phyloP scores from a whole-genome alignment of 441 rosid genomes.

The Syzygium syzygioides region DNA sequence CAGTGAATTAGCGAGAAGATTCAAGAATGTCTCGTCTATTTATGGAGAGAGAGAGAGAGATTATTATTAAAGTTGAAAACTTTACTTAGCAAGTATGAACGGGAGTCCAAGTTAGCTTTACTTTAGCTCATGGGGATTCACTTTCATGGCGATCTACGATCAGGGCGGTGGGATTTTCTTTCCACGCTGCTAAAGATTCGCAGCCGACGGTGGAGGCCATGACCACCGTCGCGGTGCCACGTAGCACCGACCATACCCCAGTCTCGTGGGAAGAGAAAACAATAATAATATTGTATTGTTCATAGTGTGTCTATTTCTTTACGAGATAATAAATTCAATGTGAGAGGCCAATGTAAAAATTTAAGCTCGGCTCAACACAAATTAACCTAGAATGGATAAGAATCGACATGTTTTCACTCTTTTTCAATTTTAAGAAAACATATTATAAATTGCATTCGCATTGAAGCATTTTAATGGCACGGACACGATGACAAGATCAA shows the following conservation, averaged over 20 bases:
- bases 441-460: not conserved
- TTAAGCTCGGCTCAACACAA: not conserved
- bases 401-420: not conserved
- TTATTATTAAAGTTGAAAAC: not conserved
- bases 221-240: conserved; percentile 14
- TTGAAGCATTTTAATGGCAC: not conserved
- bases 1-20: not conserved
- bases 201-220: not conserved
- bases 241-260: conserved; percentile 22
- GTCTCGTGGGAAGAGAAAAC: not conserved
- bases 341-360: not conserved
- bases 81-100: not conserved
- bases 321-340: not conserved
- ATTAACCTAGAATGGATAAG: not conserved
- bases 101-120: not conserved
- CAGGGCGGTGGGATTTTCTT: not conserved
- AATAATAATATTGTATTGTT: not conserved
- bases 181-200: not conserved
- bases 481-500: not conserved
- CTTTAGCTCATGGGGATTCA: not conserved
- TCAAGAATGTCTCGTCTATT: not conserved
- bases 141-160: not conserved
- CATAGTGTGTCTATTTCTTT: not conserved
- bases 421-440: not conserved
- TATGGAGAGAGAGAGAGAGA: not conserved